phyloP scores from a whole-genome alignment of 2,329 filamentous ascomycete species.

The Sporothrix dimorphospora region DNA sequence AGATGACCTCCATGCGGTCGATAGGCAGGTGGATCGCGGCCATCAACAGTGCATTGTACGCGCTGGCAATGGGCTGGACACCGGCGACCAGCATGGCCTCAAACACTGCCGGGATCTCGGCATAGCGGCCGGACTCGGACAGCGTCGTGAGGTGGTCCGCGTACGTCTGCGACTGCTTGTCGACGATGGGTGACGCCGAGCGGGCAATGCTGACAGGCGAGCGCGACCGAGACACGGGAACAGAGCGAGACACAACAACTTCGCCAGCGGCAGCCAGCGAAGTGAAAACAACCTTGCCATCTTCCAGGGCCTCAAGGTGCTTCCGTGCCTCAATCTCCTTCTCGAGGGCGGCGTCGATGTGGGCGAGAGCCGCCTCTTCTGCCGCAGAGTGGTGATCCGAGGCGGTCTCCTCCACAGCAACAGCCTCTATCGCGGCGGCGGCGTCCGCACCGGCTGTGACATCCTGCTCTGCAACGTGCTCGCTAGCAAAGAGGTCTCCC shows the following conservation, averaged over 20 bases:
- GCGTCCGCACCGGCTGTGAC: background rate
- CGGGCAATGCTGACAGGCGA: slow-evolving; percentile 57
- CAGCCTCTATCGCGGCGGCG: background rate
- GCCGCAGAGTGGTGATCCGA: slow-evolving; percentile 9
- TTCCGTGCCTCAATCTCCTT: slow-evolving; percentile 69
- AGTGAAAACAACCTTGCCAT: slow-evolving; percentile 47
- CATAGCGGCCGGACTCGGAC: slow-evolving; percentile 71
- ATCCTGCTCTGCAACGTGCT: background rate
- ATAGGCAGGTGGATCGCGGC: slow-evolving; percentile 82
- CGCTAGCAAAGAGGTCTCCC: slow-evolving; percentile 1
- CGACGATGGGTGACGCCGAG: slow-evolving; percentile 62
- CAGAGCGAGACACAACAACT: slow-evolving; percentile 44
- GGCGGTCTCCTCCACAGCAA: background rate
- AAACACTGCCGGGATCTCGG: slow-evolving; percentile 87
- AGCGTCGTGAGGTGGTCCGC: slow-evolving; percentile 79
- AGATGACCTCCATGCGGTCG: slow-evolving; percentile 80
- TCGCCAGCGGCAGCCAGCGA: slow-evolving; percentile 46
- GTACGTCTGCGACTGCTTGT: slow-evolving; percentile 69
- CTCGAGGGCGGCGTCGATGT: slow-evolving; percentile 83
- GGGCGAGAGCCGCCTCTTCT: slow-evolving; percentile 67
- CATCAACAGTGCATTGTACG: slow-evolving; percentile 90
- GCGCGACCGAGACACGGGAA: slow-evolving; percentile 50
- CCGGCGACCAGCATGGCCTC: slow-evolving; percentile 85
- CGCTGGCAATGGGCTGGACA: slow-evolving; percentile 75
- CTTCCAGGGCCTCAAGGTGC: slow-evolving; percentile 50